phyloP scores from a whole-genome alignment of 352 stramenopile genomes.

The Pythium scleroteichum region DNA sequence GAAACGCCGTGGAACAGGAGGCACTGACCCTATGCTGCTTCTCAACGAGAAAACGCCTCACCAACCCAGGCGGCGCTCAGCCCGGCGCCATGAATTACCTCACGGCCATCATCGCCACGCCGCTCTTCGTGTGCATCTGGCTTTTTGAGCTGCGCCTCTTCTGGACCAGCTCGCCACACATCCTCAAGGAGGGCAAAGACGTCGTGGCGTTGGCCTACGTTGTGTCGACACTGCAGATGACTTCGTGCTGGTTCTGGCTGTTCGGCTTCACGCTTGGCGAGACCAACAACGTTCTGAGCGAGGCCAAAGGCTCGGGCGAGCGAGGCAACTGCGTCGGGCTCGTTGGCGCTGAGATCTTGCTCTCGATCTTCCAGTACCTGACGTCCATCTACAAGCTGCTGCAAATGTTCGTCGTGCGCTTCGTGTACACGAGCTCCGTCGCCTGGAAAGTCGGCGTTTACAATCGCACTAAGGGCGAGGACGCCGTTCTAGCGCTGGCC shows the following conservation, averaged over 20 bases:
- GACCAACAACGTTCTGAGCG: slow-evolving; percentile 11
- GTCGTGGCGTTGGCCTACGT: slow-evolving; percentile 13
- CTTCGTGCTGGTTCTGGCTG: slow-evolving; percentile 11
- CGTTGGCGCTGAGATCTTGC: slow-evolving; percentile 12
- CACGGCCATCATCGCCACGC: slow-evolving; percentile 13
- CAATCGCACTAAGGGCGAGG: slow-evolving; percentile 6
- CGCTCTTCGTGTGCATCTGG: slow-evolving; percentile 10
- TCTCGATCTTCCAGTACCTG: slow-evolving; percentile 20
- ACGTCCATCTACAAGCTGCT: slow-evolving; percentile 14
- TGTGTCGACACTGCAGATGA: slow-evolving; percentile 7
- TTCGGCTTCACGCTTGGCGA: slow-evolving; percentile 7
- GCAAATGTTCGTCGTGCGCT: slow-evolving; percentile 20
- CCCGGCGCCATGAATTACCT: slow-evolving; percentile 7
- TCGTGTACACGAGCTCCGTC: slow-evolving; percentile 16
- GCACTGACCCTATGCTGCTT: too few species aligned
- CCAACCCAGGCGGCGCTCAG: background rate
- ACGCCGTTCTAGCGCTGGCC: background rate
- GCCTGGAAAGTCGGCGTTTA: slow-evolving; percentile 2
- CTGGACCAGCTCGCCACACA: slow-evolving; percentile 7
- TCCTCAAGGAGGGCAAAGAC: slow-evolving; percentile 9
- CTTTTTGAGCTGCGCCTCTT: slow-evolving; percentile 16
- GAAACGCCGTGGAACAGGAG: too few species aligned
- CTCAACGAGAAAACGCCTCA: too few species aligned
- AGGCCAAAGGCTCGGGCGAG: slow-evolving; percentile 11
- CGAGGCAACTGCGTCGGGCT: slow-evolving; percentile 17